These are phyloP conservation scores for Lentinula boryana DNA, from an alignment of 768 basidiomycete genomes.

Conservation along the genomic window DNA sequence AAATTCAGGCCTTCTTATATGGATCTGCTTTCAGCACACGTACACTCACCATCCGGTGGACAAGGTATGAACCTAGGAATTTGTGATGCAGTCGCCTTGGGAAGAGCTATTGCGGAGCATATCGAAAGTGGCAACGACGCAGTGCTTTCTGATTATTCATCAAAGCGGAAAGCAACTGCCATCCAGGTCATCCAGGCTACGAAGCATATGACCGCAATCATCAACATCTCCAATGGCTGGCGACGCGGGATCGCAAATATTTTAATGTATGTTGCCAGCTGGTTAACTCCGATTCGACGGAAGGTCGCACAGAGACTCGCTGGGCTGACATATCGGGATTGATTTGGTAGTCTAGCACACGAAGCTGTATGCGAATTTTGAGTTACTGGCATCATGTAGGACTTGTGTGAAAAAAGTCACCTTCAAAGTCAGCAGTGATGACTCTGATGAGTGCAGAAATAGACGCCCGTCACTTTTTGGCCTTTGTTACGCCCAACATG, in stretches of 20 bases:
- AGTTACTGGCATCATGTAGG: no score
- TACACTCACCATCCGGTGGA: conserved; percentile 50
- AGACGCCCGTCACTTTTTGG: no score
- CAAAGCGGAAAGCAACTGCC: conserved; percentile 30
- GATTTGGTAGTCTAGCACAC: not conserved
- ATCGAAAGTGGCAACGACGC: conserved; percentile 16
- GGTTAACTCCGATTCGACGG: conserved; percentile 11
- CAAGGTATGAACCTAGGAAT: conserved; percentile 58
- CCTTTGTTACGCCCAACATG: not conserved
- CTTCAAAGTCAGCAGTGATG: no score
- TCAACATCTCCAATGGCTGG: conserved; percentile 10
- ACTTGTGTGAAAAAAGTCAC: no score
- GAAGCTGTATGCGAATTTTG: no score
- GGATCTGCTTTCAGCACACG: conserved; percentile 26
- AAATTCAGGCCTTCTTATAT: not conserved
- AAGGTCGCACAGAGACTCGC: conserved; percentile 19
- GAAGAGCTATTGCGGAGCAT: conserved; percentile 30
- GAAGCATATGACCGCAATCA: conserved; percentile 22
- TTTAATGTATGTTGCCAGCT: conserved; percentile 1
- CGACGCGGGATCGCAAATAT: not conserved
- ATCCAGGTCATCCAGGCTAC: conserved; percentile 35
- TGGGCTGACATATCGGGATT: conserved; percentile 14
- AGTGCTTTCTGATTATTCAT: conserved; percentile 28
- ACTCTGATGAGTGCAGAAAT: no score
- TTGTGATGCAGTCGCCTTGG: conserved; percentile 45